Conservation (phyloP, 306 rosid genomes). For the Crotalaria pallida region DNA sequence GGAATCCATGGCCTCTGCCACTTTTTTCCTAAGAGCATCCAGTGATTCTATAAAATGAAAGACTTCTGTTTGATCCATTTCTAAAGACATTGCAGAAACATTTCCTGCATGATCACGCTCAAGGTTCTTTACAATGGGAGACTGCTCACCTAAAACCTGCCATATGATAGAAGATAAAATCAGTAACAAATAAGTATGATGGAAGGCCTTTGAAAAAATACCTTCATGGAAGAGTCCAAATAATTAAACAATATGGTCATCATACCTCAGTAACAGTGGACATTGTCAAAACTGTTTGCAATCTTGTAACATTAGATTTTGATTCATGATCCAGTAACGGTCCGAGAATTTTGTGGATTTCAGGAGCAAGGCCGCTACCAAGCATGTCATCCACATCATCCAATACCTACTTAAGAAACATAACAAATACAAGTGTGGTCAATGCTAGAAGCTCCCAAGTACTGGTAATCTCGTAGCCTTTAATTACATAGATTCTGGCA, state of each 20-base stretch:
- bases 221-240: neutral
- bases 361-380: conserved; percentile 61
- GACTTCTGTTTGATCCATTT: conserved; percentile 35
- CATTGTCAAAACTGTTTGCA: conserved; percentile 77
- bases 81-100: conserved; percentile 36
- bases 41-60: conserved; percentile 32
- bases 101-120: conserved; percentile 36
- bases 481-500: neutral
- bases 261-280: conserved; percentile 70
- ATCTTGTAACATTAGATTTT: conserved; percentile 45
- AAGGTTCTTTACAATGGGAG: conserved; percentile 26
- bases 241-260: neutral
- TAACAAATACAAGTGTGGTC: neutral
- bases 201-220: neutral
- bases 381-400: conserved; percentile 85
- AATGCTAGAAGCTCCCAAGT: conserved; percentile 1
- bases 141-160: conserved; percentile 41
- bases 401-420: conserved; percentile 50
- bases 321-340: conserved; percentile 53
- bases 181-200: neutral
- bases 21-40: conserved; percentile 28
- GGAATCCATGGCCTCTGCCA: conserved; percentile 34
- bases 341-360: conserved; percentile 54
- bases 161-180: conserved; percentile 16
- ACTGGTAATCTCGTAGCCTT: neutral